These are phyloP conservation scores for Delphinella strobiligena DNA, from an alignment of 2,329 filamentous ascomycete species.

Conservation along the genomic window DNA sequence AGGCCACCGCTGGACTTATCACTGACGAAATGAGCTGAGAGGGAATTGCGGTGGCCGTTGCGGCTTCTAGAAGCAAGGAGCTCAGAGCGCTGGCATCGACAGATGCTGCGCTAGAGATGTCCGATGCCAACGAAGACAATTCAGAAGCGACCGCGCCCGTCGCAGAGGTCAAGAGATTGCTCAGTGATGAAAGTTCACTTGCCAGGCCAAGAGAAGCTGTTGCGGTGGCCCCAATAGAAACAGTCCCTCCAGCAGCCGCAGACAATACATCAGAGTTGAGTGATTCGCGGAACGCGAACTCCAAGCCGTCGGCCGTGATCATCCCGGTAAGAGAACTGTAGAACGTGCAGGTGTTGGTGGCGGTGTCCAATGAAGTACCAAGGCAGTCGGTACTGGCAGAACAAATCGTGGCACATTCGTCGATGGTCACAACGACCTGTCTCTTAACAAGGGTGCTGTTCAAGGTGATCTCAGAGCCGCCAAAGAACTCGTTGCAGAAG, in stretches of 20 bases:
- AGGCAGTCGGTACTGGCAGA: slow-evolving; percentile 1
- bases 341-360: slow-evolving; percentile 1
- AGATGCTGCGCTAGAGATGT: not conserved
- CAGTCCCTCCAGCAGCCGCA: not conserved
- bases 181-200: slow-evolving; percentile 3
- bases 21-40: not conserved
- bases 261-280: not conserved
- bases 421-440: not conserved
- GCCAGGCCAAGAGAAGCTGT: slow-evolving; percentile 1
- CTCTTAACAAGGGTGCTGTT: not conserved
- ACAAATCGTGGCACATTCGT: slow-evolving; percentile 1
- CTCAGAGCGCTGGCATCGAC: slow-evolving; percentile 3
- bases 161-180: not conserved
- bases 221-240: slow-evolving; percentile 1
- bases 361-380: slow-evolving; percentile 1
- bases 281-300: slow-evolving; percentile 1
- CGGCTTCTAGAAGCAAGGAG: slow-evolving; percentile 1
- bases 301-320: slow-evolving; percentile 1
- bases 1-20: not conserved
- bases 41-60: slow-evolving; percentile 1
- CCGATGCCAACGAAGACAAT: not conserved
- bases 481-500: slow-evolving; percentile 7
- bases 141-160: slow-evolving; percentile 1
- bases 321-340: slow-evolving; percentile 3
- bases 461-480: not conserved